Conservation (phyloP, 495 filamentous ascomycete species). For the Parathielavia hyrcaniae region DNA sequence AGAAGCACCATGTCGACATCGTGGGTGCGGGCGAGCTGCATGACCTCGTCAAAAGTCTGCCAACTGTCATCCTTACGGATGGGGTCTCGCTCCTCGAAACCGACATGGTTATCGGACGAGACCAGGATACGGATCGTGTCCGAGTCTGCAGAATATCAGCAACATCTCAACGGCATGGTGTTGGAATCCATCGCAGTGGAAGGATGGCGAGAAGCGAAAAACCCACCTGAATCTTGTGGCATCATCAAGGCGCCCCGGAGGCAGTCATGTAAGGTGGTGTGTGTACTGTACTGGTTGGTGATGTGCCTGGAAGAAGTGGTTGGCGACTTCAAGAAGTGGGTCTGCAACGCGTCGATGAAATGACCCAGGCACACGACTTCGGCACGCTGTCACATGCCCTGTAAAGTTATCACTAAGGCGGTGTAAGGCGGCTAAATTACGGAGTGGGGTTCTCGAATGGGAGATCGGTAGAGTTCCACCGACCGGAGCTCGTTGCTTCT, state of each 20-base stretch:
- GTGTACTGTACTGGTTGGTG: background rate
- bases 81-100: slow-evolving; percentile 87
- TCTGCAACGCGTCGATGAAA: slow-evolving; percentile 7
- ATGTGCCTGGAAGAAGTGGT: background rate
- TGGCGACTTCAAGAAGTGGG: background rate
- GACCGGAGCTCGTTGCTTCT: no score
- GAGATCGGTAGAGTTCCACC: no score
- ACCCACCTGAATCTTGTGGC: slow-evolving; percentile 25
- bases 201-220: background rate
- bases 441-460: background rate
- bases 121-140: slow-evolving; percentile 95
- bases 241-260: slow-evolving; percentile 13
- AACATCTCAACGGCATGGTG: background rate
- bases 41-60: slow-evolving; percentile 92
- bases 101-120: slow-evolving; percentile 95
- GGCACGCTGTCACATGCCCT: slow-evolving; percentile 27
- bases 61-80: slow-evolving; percentile 95
- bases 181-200: background rate
- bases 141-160: slow-evolving; percentile 44
- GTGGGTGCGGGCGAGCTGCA: slow-evolving; percentile 76
- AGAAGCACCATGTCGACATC: slow-evolving; percentile 97
- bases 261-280: background rate
- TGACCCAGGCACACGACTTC: slow-evolving; percentile 13
- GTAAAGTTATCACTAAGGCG: background rate
- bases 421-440: background rate